Evolutionary conservation across 306 rosid genomes (phyloP), one percentile per base, ranked within the genome.

Genomic region (Ziziphus jujuba): DNA sequence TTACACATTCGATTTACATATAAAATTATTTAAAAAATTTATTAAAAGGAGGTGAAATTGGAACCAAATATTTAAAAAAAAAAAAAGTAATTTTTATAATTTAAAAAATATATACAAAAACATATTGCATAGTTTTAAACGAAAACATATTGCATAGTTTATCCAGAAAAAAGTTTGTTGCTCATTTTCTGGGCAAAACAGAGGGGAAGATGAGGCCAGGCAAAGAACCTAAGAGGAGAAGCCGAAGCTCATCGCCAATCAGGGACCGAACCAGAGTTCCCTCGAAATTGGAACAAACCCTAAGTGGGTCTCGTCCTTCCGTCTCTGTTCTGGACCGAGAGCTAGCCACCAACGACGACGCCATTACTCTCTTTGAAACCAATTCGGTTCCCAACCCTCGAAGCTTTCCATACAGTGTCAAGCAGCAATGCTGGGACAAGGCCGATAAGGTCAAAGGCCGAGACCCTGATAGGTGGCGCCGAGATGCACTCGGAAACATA

Each of bases 381-480:
- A 61, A 16, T 14, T 47, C 51, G 63, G 56, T 69, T 67, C 59
- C 31, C 31, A 84, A 82, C 71, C 97, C 92, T 35, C 72, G 92
- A 40, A 84, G 89, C 77, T 93, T 93, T 79, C 90, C 96, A 0
- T 56, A 81, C 81, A 83, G 48, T 21, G 89, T 93, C 51, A 90
- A 88, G 76, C 90, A 90, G 74, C 80, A 80, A 75, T 93, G 99
- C 71, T 90, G 99, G 97, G 89, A 85, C 16, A 93, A 90, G 79
- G 95, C 97, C 1, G 90, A 88, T 20, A 88, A 85, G 82, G 74
- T 93, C 56, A 89, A 50, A 71, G 99, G 99, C 40, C 81, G 99
- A 36, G 97, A 93, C 86, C 97, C 97, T 2, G 87, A 80, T 33
- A 86, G 99, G 3, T 90, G 97, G 99, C 90, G 99, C 48, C 83